Evolutionary conservation across 371 early-diverging fungal species (phyloP), one percentile per base, ranked within the genome.

Genomic region (Apophysomyces trapeziformis): DNA sequence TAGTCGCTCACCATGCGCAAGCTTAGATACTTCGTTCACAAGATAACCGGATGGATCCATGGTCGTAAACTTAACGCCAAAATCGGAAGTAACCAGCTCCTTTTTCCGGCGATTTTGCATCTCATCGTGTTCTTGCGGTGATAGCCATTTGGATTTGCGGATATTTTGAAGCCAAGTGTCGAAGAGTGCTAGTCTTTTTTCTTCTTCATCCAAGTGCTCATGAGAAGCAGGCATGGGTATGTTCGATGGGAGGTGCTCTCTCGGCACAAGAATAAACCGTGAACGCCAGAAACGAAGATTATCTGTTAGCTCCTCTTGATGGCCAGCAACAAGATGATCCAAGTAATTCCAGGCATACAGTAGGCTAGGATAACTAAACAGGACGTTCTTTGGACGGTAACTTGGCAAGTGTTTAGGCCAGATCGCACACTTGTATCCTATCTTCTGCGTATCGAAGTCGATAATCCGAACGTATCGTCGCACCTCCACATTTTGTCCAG

Each of bases 321-420:
- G 91, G 21, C 98, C 98, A 7, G 93, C 86, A 2, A 96, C 88
- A 16, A 93, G 76, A 63, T 90, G 88, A 75, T 97, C 99, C 32
- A 96, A 78, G 50, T 91, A 93, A 69, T 97, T 99, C 99, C 99
- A 99, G 38, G 93, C 92, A 74, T 95, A 95, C 35, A 87, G 79
- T 8, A 92, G 66, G 13, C 82, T 75, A 5, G 97, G 93, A 70
- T 95, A 96, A 6, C 70, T 67, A 69, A 99, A 98, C 0, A 67
- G 74, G 5, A 92, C 75, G 0, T 63, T 72, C 44, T 88, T 80
- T 0, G 78, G 70, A 47, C 80, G 60, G 70, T 94, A 98, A 1
- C 76, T 78, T 4, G 74, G 66, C 58, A 81, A 75, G 67, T 89
- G 77, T 71, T 91, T 92, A 14, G 93, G 90, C 96, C 97, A 97